Base-by-base conservation (phyloP, 2,329 filamentous ascomycete species). In the Arthrobotrys conoides region DNA sequence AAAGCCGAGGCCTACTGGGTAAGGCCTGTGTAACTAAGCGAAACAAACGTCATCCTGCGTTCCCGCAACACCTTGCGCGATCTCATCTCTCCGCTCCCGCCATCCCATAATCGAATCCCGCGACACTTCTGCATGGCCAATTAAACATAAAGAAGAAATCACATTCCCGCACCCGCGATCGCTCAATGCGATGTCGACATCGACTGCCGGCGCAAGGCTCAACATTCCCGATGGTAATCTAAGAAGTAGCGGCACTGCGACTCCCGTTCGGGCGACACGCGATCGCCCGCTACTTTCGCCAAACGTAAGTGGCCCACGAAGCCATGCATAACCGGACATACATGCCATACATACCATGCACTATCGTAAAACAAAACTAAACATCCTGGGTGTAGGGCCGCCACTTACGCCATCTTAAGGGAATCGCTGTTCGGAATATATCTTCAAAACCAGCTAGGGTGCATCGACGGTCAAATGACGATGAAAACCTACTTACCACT, bases 331-430 rank as follows among this genome's bases (percentile, higher is more conserved):
- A 33, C 27, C 24, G 30, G 44, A 27, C 55, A 59, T 49, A 24
- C 22, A 22, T n/a, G 5, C 38, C 12, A 16, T 41, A 12, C 38
- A 41, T 20, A 46, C n/a, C 48, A 46, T 6, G 24, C 20, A 20
- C 20, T 24, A 51, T 24, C 36, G 20, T 18, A 46, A 46, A 24
- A 30, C 9, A n/a, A 30, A 16, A 65, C 44, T 66, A 61, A 65
- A n/a, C 16, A n/a, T 12, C 2, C 3, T 5, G 5, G 5, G 44
- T 44, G n/a, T 16, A 80, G 81, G 80, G 80, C 46, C 71, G 80
- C 5, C 81, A 81, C 72, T 55, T 82, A 38, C 80, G 81, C 49
- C 81, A 82, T 49, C 55, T 82, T 33, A 81, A 67, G 20, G 80
- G 80, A 33, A 80, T 82, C 51, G 79, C 69, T 27, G 63, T 82